These are phyloP conservation scores for Colletotrichum coccodes DNA, from an alignment of 2,329 filamentous ascomycete genomes.

Conservation along the genomic window DNA sequence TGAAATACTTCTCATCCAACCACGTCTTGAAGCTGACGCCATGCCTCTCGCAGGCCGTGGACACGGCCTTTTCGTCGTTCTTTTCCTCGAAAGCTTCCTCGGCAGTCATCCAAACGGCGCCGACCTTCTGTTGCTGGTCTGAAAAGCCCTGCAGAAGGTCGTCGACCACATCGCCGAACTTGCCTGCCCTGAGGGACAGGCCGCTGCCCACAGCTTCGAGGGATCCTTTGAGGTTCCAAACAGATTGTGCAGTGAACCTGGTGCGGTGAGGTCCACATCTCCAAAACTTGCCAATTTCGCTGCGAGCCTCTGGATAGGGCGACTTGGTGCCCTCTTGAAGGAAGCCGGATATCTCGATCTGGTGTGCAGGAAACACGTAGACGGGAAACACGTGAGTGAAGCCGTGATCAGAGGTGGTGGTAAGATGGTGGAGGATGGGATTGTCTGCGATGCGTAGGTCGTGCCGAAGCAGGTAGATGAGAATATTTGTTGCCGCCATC, in stretches of 20 bases:
- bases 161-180: constrained; percentile 66
- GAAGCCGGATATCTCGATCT: constrained; percentile 81
- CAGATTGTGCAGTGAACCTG: constrained; percentile 76
- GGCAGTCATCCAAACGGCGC: constrained; percentile 78
- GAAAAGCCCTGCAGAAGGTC: constrained; percentile 63
- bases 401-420: constrained; percentile 58
- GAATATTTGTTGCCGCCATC: constrained; percentile 57
- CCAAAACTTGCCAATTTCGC: constrained; percentile 74
- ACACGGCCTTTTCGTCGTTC: constrained; percentile 68
- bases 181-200: constrained; percentile 72
- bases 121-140: constrained; percentile 57
- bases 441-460: constrained; percentile 82
- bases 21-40: constrained; percentile 72
- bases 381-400: constrained; percentile 78
- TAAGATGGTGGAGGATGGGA: constrained; percentile 72
- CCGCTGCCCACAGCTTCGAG: constrained; percentile 69
- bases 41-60: constrained; percentile 60
- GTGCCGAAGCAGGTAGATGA: constrained; percentile 78
- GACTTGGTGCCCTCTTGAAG: constrained; percentile 63
- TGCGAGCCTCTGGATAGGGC: constrained; percentile 76
- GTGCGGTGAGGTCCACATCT: constrained; percentile 78
- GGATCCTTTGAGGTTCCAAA: constrained; percentile 76
- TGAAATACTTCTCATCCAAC: constrained; percentile 80
- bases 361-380: constrained; percentile 75
- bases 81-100: constrained; percentile 78